Evolutionary conservation across 1,284 basidiomycete species (phyloP), one percentile per base, ranked within the genome.

Genomic region (Pterulicium gracile): DNA sequence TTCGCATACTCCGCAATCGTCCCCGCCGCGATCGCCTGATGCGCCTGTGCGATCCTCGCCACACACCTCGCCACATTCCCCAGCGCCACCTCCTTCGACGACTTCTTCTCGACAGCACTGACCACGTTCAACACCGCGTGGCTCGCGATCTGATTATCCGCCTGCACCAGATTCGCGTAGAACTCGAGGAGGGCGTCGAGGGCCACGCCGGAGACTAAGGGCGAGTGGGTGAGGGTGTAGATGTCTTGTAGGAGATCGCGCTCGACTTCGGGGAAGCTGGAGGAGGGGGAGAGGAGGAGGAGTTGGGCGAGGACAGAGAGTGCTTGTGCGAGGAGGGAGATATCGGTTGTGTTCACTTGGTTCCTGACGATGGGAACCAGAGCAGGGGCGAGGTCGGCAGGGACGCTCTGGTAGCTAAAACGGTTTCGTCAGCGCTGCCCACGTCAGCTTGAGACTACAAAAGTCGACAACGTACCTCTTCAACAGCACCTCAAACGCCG

Each of bases 121-220:
- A 81, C 81, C 42, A 94, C 67, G 54, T 75, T 83, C 0, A 80
- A 82, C 4, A 88, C 76, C 10, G 88, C 66, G 52, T 88, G 85
- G 0, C 81, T 79, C 12, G 85, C 77, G 53, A 89, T 88, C 61
- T 89, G 77, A 51, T 74, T 69, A 54, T 95, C 89, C 0, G 88
- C 88, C 48, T 75, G 70, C n/a, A 93, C 87, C 22, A 93, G 76
- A 0, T 81, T 75, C 1, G 70, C 71, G 59, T 90, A 89, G 73
- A 98, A 97, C 10, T 68, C 67, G 42, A 89, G 73, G 4, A 96
- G 66, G 0, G 88, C 77, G 36, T 97, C 91, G 19, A 95, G 76
- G 2, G 84, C 74, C 2, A 74, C 63, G 32, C 82, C 79, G 43
- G 89, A 75, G 15, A 91, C 68, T 3, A 88, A 71, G 0, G 91